Evolutionary conservation across 768 basidiomycete genomes (phyloP), one percentile per base, ranked within the genome.

Genomic region (Artomyces pyxidatus): DNA sequence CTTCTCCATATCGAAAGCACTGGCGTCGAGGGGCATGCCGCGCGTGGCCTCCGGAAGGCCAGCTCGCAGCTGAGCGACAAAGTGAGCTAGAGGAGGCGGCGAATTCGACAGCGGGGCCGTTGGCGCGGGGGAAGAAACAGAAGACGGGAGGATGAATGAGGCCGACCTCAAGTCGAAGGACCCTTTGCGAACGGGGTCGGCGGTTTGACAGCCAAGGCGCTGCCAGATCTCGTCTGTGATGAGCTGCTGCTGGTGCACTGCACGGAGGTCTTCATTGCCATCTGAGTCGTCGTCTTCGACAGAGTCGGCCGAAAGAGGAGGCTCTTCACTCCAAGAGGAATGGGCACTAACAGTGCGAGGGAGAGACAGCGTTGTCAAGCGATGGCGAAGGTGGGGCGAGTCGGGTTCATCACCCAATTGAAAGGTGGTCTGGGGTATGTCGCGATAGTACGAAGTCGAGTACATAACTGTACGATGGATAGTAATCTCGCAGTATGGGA

Each of bases 311-410:
- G 32, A 35, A 17, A 17, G 17, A 17, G 6, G 32, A 3, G 32
- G 32, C 32, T 17, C 32, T 12, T 35, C 32, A 17, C 17, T 14
- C 32, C 32, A 35, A 17, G 32, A 35, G 32, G 14, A 14, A 17
- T 12, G 32, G 32, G 12, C 17, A 17, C 32, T 35, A 17, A 35
- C 32, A 17, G 32, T 35, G 32, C 32, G 32, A 4, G 32, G 32
- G 17, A 35, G 32, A 35, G 32, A 35, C 1, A 35, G 32, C 74
- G 58, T 88, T n/a, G n/a, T n/a, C n/a, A n/a, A n/a, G n/a, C n/a
- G n/a, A n/a, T n/a, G n/a, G n/a, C n/a, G n/a, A n/a, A n/a, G n/a
- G n/a, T n/a, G n/a, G n/a, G n/a, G n/a, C n/a, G n/a, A n/a, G n/a
- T n/a, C n/a, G n/a, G n/a, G n/a, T n/a, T n/a, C n/a, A n/a, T n/a